These are phyloP conservation scores for Ophiobolus disseminans DNA, from an alignment of 2,329 filamentous ascomycete species.

Conservation along the genomic window DNA sequence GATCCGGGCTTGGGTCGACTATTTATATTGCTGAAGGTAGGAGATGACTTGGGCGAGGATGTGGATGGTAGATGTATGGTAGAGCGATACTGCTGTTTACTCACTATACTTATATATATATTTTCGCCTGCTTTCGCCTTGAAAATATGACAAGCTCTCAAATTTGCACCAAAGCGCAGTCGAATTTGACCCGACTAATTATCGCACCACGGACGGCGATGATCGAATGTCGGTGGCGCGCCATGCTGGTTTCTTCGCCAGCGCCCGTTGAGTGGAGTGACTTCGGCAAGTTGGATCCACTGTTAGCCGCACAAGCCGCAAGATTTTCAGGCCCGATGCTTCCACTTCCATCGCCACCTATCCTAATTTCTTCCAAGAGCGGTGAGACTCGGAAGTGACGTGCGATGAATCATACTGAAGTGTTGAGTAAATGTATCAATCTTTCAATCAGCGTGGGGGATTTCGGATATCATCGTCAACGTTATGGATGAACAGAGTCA, in stretches of 20 bases:
- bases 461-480: too few relatives aligned
- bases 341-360: too few relatives aligned
- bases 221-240: slow-evolving; percentile 27
- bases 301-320: slow-evolving; percentile 30
- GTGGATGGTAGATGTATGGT: slow-evolving; percentile 1
- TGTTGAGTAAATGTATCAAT: too few relatives aligned
- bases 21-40: neutral
- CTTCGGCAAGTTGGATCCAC: slow-evolving; percentile 29
- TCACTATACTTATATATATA: slow-evolving; percentile 24
- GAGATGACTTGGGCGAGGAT: neutral
- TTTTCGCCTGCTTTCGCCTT: slow-evolving; percentile 15
- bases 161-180: slow-evolving; percentile 22
- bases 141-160: slow-evolving; percentile 13
- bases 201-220: slow-evolving; percentile 33
- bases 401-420: too few relatives aligned
- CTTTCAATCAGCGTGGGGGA: too few relatives aligned
- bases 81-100: too few relatives aligned
- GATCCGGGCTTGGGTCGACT: neutral
- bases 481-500: too few relatives aligned
- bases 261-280: slow-evolving; percentile 28
- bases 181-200: slow-evolving; percentile 22
- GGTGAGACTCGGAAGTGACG: too few relatives aligned
- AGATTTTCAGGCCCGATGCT: slow-evolving; percentile 33
- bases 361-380: too few relatives aligned
- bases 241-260: slow-evolving; percentile 13